Base-by-base conservation (phyloP, 2,329 filamentous ascomycete genomes). In the Phaeosphaeriaceae sp. region DNA sequence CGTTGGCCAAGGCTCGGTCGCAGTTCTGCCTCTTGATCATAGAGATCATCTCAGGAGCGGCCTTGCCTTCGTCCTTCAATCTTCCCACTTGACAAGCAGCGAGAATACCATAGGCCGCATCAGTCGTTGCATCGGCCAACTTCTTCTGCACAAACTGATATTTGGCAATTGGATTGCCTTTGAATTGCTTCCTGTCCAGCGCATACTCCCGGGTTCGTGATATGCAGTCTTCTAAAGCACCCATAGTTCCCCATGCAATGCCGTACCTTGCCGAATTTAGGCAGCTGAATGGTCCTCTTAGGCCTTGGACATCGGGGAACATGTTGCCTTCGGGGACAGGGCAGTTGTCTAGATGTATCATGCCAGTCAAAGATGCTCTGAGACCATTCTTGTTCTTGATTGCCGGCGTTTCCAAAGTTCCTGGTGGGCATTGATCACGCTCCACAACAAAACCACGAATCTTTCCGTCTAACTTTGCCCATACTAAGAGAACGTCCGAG, bases 61-160 rank as follows among this genome's bases (percentile, higher is more conserved):
- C 86, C 74, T 91, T 90, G 56, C 92, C 92, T 70, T 90, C 86
- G 64, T 97, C 93, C 82, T 97, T 97, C 49, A 97, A 83, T 54
- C 93, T 82, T 43, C 92, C 92, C 29, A 97, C 93, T 75, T 99
- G 94, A 49, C 90, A 85, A 6, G 90, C 88, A 6, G 94, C 94
- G 46, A 96, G 78, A n/a, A 90, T 89, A 35, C 94, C 94, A 70
- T 89, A 97, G 1, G 92, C 88, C 2, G 89, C 91, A 73, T 99
- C 94, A 0, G 93, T 97, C 3, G 85, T 81, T 1, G 94, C 94
- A 73, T 99, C 94, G 0, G 93, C 89, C 54, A 99, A 81, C 80
- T 99, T 99, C 84, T 97, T 97, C 81, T 99, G 94, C 43, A 99
- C 84, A 12, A 99, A 85, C 78, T 99, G 94, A 71, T 99, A 99